phyloP scores from a whole-genome alignment of 352 stramenopile genomes.

The Globisporangium paroecandrum region DNA sequence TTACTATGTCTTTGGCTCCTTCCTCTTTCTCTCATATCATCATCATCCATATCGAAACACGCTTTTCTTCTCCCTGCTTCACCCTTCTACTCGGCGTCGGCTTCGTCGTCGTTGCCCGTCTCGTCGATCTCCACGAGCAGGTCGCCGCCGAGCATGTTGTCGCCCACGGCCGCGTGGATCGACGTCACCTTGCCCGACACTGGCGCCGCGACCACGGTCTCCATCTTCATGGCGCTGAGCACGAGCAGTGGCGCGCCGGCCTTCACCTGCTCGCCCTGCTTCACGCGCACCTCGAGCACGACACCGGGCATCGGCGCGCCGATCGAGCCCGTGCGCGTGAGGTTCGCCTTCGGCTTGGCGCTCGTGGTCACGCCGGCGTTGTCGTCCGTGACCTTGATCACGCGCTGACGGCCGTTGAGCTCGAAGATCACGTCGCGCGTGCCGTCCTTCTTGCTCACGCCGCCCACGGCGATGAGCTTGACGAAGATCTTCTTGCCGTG shows the following conservation, averaged over 20 bases:
- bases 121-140: conserved; percentile 95
- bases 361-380: conserved; percentile 56
- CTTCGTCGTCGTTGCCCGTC: conserved; percentile 49
- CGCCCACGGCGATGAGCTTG: conserved; percentile 90
- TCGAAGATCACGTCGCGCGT: conserved; percentile 96
- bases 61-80: not conserved
- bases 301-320: conserved; percentile 97
- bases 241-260: conserved; percentile 91
- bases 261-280: conserved; percentile 91
- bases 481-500: conserved; percentile 97
- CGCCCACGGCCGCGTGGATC: conserved; percentile 90
- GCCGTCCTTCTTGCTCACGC: conserved; percentile 87
- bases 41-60: conserved; percentile 5
- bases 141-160: conserved; percentile 94
- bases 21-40: not conserved
- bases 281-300: conserved; percentile 94
- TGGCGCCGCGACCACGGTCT: conserved; percentile 93
- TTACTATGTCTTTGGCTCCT: not conserved
- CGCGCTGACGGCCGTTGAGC: conserved; percentile 92
- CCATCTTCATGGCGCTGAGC: conserved; percentile 99
- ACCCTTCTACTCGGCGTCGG: conserved; percentile 9
- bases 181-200: conserved; percentile 88
- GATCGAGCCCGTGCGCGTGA: conserved; percentile 74
- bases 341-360: conserved; percentile 85
- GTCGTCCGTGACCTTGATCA: conserved; percentile 92